Evolutionary conservation across 2,329 filamentous ascomycete genomes (phyloP).

Genomic region (Aspergillus fumigatus): DNA sequence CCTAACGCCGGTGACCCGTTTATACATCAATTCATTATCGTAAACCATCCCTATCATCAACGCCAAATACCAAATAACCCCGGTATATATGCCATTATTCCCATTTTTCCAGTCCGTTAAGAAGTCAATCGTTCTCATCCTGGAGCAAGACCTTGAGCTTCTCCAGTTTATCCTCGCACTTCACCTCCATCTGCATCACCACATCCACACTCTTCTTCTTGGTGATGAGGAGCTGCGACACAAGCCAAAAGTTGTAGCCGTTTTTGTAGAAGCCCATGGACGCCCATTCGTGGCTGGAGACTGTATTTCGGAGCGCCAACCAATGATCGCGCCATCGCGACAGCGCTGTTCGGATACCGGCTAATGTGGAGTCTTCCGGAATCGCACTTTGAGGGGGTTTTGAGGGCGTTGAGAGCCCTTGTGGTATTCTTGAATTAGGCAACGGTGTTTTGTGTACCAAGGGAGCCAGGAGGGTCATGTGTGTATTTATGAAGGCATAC

Average conservation of each 20-base stretch:
- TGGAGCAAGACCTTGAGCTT: conserved; percentile 38
- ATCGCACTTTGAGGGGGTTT: conserved; percentile 9
- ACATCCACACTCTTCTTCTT: conserved; percentile 42
- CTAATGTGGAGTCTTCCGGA: conserved; percentile 28
- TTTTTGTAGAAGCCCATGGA: conserved; percentile 42
- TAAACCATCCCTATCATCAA: neutral
- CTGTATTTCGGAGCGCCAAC: conserved; percentile 27
- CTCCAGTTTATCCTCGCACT: conserved; percentile 41
- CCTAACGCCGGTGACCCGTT: neutral
- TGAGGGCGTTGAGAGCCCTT: conserved; percentile 1
- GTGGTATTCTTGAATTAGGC: conserved; percentile 2
- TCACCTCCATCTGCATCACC: conserved; percentile 42
- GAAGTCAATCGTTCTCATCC: conserved; percentile 29
- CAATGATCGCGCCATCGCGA: conserved; percentile 38
- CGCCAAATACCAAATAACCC: neutral
- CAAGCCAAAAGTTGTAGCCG: conserved; percentile 41
- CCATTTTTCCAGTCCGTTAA: neutral
- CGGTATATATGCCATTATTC: neutral
- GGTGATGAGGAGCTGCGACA: conserved; percentile 39
- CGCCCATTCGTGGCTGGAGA: conserved; percentile 34
- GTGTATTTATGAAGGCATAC: conserved; percentile 38
- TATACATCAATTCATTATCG: neutral
- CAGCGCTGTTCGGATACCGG: conserved; percentile 31
- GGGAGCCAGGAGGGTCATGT: conserved; percentile 35
- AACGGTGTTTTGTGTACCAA: conserved; percentile 15